Conservation (phyloP, 192 early-diverging fungal genomes). For the Coemansia sp. region DNA sequence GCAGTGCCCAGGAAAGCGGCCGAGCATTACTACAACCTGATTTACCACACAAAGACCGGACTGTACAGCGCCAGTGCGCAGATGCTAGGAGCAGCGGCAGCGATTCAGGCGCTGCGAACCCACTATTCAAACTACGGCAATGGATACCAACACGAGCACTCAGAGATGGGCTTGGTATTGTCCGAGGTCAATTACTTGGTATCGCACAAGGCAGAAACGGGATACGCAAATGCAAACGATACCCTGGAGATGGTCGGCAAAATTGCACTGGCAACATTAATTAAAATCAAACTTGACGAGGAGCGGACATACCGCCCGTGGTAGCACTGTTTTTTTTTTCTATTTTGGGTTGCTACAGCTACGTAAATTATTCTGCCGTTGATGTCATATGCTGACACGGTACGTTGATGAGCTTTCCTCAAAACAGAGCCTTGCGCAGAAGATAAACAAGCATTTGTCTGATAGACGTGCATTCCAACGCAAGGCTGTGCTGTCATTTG, state of each 20-base stretch:
- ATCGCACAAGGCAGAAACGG: conserved; percentile 3
- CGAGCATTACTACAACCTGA: neutral
- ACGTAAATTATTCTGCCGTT: no score
- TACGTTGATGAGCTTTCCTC: no score
- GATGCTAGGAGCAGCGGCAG: conserved; percentile 17
- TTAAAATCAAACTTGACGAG: conserved; percentile 35
- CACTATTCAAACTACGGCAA: conserved; percentile 9
- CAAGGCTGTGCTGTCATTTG: no score
- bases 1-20: conserved; percentile 17
- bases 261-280: conserved; percentile 29
- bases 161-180: conserved; percentile 15
- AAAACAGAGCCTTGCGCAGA: no score
- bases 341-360: neutral
- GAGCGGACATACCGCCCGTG: no score
- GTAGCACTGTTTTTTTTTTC: no score
- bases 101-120: conserved; percentile 13
- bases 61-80: conserved; percentile 13
- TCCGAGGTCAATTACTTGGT: conserved; percentile 19
- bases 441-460: no score
- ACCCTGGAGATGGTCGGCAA: conserved; percentile 23
- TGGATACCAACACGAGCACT: conserved; percentile 12
- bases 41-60: neutral
- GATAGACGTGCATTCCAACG: no score
- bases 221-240: conserved; percentile 5
- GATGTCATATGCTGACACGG: no score